phyloP scores from a whole-genome alignment of 805 yeast species.

The Cyberlindnera xylosilytica region DNA sequence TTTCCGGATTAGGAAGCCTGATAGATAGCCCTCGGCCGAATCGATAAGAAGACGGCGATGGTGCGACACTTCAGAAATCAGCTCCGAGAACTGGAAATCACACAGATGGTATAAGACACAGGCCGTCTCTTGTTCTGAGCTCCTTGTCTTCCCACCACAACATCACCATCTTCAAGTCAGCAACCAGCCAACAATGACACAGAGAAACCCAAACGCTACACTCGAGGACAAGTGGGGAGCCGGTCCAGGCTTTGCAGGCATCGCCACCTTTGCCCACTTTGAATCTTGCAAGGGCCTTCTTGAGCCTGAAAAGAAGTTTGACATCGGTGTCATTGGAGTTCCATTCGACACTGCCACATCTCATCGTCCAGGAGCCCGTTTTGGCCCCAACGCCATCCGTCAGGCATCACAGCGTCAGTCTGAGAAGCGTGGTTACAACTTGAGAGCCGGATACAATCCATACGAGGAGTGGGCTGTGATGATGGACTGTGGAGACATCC shows the following conservation, averaged over 20 bases:
- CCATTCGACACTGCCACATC: conserved; percentile 84
- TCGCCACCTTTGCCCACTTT: not conserved
- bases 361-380: conserved; percentile 78
- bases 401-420: conserved; percentile 68
- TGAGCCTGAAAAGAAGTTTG: not conserved
- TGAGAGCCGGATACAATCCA: conserved; percentile 57
- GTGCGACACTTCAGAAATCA: too few relatives aligned
- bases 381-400: conserved; percentile 74
- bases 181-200: not conserved
- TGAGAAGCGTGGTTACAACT: conserved; percentile 63
- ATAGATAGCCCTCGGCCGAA: too few relatives aligned
- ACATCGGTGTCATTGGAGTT: conserved; percentile 61
- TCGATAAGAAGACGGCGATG: too few relatives aligned
- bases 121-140: too few relatives aligned
- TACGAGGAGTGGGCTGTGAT: conserved; percentile 48
- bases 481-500: conserved; percentile 65
- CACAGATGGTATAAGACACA: too few relatives aligned
- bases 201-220: conserved; percentile 1
- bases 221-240: conserved; percentile 1
- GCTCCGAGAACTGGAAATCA: too few relatives aligned
- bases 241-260: not conserved
- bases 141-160: too few relatives aligned
- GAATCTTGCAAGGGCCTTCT: not conserved
- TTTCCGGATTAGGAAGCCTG: too few relatives aligned
- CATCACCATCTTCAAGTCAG: too few relatives aligned